Conservation (phyloP, 805 yeast species). For the Blastobotrys attinorum region DNA sequence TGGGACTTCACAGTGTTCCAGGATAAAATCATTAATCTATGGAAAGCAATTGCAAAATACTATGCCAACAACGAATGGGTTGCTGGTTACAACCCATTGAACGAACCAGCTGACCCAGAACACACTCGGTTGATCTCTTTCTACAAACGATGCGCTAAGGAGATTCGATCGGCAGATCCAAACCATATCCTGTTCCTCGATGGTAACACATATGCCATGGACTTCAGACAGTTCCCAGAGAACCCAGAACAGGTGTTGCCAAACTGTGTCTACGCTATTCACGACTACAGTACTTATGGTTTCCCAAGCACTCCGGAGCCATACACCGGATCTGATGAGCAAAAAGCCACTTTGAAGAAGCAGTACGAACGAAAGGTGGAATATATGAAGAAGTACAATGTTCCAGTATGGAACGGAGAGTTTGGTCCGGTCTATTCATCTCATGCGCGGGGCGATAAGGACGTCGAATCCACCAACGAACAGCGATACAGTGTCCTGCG, state of each 20-base stretch:
- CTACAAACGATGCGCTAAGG: conserved; percentile 34
- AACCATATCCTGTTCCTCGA: conserved; percentile 43
- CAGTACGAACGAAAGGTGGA: conserved; percentile 39
- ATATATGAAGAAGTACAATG: conserved; percentile 33
- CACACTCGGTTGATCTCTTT: conserved; percentile 35
- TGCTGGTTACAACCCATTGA: conserved; percentile 49
- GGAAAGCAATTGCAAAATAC: conserved; percentile 39
- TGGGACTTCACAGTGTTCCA: conserved; percentile 45
- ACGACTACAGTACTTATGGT: conserved; percentile 40
- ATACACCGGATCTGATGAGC: conserved; percentile 32
- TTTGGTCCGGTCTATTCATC: conserved; percentile 46
- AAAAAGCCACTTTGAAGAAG: conserved; percentile 30
- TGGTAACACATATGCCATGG: conserved; percentile 45
- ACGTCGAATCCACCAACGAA: conserved; percentile 32
- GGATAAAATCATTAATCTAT: conserved; percentile 38
- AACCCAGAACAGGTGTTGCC: conserved; percentile 22
- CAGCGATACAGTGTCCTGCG: conserved; percentile 37
- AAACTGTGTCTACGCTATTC: conserved; percentile 44
- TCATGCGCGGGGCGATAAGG: conserved; percentile 33
- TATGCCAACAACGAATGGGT: conserved; percentile 42
- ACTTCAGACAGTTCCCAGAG: conserved; percentile 40
- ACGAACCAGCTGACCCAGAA: conserved; percentile 43
- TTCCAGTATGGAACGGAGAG: conserved; percentile 50
- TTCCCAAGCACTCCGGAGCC: conserved; percentile 31
- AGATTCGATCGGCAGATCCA: conserved; percentile 38